Conservation (phyloP, 202 grass and related monocot species). For the Panicum virgatum region DNA sequence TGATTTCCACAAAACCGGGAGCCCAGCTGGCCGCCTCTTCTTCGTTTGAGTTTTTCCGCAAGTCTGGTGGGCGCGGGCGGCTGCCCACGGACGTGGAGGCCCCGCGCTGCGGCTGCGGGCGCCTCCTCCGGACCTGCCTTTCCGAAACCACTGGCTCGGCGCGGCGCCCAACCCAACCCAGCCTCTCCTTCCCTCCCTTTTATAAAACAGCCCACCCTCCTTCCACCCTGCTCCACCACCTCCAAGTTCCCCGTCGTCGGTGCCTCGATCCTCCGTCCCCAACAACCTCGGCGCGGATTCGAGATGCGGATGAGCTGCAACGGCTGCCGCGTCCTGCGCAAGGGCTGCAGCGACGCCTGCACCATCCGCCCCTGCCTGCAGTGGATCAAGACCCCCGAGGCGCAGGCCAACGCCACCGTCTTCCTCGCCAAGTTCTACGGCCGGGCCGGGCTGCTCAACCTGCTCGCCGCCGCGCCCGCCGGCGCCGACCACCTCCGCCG, state of each 20-base stretch:
- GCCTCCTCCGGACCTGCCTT: too few species aligned
- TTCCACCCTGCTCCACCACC: not conserved
- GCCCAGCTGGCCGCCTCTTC: not conserved
- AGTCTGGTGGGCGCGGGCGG: not conserved
- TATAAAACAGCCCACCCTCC: conserved; percentile 34
- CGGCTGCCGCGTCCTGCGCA: conserved; percentile 75
- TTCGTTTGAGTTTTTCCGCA: not conserved
- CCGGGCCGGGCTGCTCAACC: conserved; percentile 69
- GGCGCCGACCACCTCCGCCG: conserved; percentile 46
- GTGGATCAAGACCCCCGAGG: conserved; percentile 65
- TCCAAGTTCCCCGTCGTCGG: not conserved
- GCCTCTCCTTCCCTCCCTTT: not conserved
- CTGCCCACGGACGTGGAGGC: conserved; percentile 23
- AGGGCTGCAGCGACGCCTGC: conserved; percentile 68
- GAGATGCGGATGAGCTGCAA: conserved; percentile 80
- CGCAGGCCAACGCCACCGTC: conserved; percentile 68
- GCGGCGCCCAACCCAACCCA: not conserved
- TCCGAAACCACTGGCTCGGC: conserved; percentile 43
- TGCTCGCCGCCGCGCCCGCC: conserved; percentile 52
- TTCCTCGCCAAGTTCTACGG: conserved; percentile 90
- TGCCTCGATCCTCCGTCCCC: not conserved
- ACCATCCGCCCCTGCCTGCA: conserved; percentile 70
- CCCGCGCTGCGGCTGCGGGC: conserved; percentile 9
- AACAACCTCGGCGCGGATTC: not conserved
- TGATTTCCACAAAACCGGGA: conserved; percentile 50